Base-by-base conservation (phyloP, 176 grass and related monocot genomes). In the Pontederia crassipes region DNA sequence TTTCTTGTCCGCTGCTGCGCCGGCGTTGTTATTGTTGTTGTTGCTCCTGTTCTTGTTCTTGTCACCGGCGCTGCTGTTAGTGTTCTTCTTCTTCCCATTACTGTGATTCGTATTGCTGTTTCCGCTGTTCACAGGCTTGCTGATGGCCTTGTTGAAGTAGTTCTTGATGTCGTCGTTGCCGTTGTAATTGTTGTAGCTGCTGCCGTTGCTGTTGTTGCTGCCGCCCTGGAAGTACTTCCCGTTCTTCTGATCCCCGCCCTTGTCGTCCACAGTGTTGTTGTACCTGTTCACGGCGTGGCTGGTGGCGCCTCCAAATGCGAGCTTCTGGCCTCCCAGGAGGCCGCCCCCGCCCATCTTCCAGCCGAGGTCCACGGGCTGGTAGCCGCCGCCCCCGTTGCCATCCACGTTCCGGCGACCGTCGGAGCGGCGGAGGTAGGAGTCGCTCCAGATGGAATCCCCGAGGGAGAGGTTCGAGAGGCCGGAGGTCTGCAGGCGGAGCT, bases 381-480 rank as follows among this genome's bases (percentile, higher is more conserved):
- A 12, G 8, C 13, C 14, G 32, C 51, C 13, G 29, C 49, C 18
- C 0, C 79, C 68, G 1, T 82, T 75, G 0, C 73, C 49, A 8
- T 55, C 24, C 16, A 12, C n/a, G 45, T 76, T 76, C 45, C 64
- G 55, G 35, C 74, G 74, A 24, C 60, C 74, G 18, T 58, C 54
- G 46, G 46, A 81, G 72, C 72, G 72, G 2, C 69, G 67, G 57
- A 60, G 51, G 48, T 49, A 57, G 55, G 48, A 46, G 17, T 77
- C 75, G 57, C 79, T 83, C 93, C 93, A 98, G 81, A 98, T 98
- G 67, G 79, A 88, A 62, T 86, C 82, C 8, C 81, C 93, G 57
- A 98, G 71, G 40, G 88, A 98, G 47, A 98, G 84, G 46, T 71
- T 73, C 8, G 87, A 85, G 56, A 98, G 78, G 60, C 48, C 72